These are phyloP conservation scores for Bipolaris bicolor DNA, from an alignment of 2,329 filamentous ascomycete genomes.

Conservation along the genomic window DNA sequence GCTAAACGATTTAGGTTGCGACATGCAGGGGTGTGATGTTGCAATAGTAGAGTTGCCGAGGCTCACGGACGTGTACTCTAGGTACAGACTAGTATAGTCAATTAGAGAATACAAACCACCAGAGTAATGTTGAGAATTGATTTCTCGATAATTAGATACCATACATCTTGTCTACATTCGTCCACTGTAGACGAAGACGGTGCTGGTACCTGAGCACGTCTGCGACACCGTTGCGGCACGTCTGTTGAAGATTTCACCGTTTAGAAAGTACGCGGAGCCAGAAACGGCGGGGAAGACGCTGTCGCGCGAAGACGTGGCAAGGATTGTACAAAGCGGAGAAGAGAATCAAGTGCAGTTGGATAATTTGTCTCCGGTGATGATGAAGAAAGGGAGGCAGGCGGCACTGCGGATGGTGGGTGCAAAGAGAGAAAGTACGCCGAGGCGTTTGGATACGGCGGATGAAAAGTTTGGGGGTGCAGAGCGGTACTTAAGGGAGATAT, in stretches of 20 bases:
- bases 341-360: constrained; percentile 33
- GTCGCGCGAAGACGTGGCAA: constrained; percentile 55
- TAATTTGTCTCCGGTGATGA: constrained; percentile 40
- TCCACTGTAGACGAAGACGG: constrained; percentile 71
- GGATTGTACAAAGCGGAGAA: constrained; percentile 25
- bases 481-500: constrained; percentile 64
- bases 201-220: constrained; percentile 64
- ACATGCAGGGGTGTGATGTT: constrained; percentile 16
- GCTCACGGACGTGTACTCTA: not conserved
- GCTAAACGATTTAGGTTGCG: constrained; percentile 11
- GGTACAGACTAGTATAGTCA: not conserved
- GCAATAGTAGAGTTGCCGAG: constrained; percentile 11
- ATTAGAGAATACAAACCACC: too few species aligned
- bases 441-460: constrained; percentile 61
- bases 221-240: constrained; percentile 57
- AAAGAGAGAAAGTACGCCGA: constrained; percentile 59
- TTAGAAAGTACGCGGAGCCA: constrained; percentile 32
- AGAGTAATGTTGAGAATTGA: too few species aligned
- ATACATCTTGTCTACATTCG: too few species aligned
- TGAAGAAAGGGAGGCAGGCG: constrained; percentile 33
- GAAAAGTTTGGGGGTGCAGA: constrained; percentile 68
- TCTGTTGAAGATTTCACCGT: constrained; percentile 50
- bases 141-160: too few species aligned
- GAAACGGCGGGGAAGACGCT: constrained; percentile 26
- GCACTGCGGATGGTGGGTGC: constrained; percentile 48